Base-by-base conservation (phyloP, 768 basidiomycete species). In the Podaxis carcinomalis region DNA sequence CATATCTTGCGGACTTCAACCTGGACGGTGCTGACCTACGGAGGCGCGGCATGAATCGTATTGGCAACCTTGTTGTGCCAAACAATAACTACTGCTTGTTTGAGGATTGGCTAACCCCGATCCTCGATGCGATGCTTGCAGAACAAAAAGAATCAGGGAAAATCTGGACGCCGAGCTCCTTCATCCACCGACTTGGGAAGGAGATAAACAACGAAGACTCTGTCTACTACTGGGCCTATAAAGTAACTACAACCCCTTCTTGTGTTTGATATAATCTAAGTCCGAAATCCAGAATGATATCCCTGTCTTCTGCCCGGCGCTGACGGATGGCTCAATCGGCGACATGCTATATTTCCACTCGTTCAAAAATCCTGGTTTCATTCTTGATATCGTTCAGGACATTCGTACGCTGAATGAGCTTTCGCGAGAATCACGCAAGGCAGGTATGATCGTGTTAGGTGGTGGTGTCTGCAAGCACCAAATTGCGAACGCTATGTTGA, bases 261-360 rank as follows among this genome's bases (percentile, higher is more conserved):
- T 59, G 25, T 21, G 39, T 51, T 51, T 39, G 16, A 35, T 46
- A 56, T 40, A 19, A 51, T 54, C 67, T 64, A 55, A 67, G 62
- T 59, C n/a, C 40, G 61, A 63, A 56, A 55, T 66, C 50, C 75
- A 99, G 97, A 98, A 99, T 75, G 80, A 98, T 66, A 98, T 98
- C 59, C 97, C 97, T 6, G 94, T 98, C 51, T 99, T 98, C 77
- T 99, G 97, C 72, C 97, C 97, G 23, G 97, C 97, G 1, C 77
- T 99, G 51, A 99, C 97, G 27, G 97, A 99, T 69, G 97, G 97
- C 10, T 98, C 97, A 0, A 82, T 99, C 59, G 97, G 97, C 59
- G 97, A 99, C 73, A 98, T 98, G 95, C 88, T 98, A 40, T 99
- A 98, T 75, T 98, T 98, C 72, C 97, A 98, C 75, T 95, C 95